Conservation (phyloP, 345 rosid species). For the Heritiera fomes region DNA sequence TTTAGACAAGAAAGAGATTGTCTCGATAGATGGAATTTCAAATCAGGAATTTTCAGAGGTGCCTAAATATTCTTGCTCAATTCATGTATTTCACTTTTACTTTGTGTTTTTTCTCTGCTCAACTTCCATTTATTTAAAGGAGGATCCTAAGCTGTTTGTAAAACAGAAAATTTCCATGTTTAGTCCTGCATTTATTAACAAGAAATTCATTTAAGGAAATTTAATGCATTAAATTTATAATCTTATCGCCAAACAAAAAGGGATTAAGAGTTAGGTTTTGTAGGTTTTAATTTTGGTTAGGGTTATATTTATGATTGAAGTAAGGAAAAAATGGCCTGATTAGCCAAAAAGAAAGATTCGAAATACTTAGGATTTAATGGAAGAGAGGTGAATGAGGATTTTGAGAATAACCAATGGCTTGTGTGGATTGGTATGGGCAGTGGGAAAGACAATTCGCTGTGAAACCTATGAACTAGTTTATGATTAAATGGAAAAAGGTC, state of each 20-base stretch:
- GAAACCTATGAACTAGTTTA: neutral
- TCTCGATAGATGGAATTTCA: constrained; percentile 72
- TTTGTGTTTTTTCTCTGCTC: neutral
- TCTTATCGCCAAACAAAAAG: neutral
- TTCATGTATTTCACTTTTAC: neutral
- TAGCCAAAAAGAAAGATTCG: neutral
- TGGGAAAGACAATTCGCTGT: neutral
- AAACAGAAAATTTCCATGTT: neutral
- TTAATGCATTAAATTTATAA: neutral
- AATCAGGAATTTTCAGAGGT: constrained; percentile 93
- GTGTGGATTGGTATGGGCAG: neutral
- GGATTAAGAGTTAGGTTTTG: neutral
- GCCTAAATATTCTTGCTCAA: constrained; percentile 17
- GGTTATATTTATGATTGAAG: neutral
- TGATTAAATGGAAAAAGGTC: neutral
- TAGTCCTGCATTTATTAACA: neutral
- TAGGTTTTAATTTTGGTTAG: neutral
- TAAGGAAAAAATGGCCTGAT: neutral
- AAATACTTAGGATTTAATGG: neutral
- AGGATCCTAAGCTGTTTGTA: constrained; percentile 4
- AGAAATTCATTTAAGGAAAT: neutral
- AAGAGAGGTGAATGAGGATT: neutral
- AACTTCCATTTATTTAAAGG: neutral
- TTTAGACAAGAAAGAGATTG: constrained; percentile 68
- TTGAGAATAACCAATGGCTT: neutral